Evolutionary conservation across 1,284 basidiomycete species (phyloP).

Genomic region (Trametes hirsuta): DNA sequence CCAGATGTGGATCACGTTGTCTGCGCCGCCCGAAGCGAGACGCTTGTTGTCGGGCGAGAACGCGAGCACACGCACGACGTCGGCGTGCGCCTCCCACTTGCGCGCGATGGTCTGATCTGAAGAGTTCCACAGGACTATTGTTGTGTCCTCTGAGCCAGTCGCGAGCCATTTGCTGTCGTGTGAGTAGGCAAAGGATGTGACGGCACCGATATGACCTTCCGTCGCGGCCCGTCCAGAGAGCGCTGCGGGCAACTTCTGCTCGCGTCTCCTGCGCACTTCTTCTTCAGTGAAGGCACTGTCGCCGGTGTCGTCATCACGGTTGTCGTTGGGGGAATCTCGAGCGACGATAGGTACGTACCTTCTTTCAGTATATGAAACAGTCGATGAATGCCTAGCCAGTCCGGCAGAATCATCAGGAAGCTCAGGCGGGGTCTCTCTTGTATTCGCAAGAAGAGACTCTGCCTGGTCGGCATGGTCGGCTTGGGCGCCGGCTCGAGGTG

Average conservation of each 20-base stretch:
- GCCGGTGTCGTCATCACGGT: no score
- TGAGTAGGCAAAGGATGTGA: slow-evolving; percentile 23
- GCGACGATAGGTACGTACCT: no score
- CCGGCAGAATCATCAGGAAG: no score
- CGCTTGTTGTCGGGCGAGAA: slow-evolving; percentile 29
- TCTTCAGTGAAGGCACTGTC: background rate
- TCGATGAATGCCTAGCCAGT: no score
- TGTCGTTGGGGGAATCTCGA: no score
- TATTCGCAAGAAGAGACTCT: no score
- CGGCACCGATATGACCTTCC: slow-evolving; percentile 13
- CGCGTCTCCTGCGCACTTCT: background rate
- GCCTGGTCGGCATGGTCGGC: no score
- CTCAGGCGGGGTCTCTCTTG: no score
- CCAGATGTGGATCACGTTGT: slow-evolving; percentile 25
- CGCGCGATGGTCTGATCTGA: slow-evolving; percentile 1
- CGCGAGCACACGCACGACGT: slow-evolving; percentile 20
- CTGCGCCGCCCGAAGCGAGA: slow-evolving; percentile 27
- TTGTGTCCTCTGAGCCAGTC: slow-evolving; percentile 24
- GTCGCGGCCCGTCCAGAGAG: background rate
- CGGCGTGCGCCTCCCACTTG: slow-evolving; percentile 12
- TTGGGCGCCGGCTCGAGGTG: no score
- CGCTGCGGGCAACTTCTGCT: background rate
- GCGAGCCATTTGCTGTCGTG: slow-evolving; percentile 23
- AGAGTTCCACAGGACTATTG: slow-evolving; percentile 19
- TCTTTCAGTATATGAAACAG: no score